phyloP scores from a whole-genome alignment of 257 asterid species.

The Lavandula angustifolia region DNA sequence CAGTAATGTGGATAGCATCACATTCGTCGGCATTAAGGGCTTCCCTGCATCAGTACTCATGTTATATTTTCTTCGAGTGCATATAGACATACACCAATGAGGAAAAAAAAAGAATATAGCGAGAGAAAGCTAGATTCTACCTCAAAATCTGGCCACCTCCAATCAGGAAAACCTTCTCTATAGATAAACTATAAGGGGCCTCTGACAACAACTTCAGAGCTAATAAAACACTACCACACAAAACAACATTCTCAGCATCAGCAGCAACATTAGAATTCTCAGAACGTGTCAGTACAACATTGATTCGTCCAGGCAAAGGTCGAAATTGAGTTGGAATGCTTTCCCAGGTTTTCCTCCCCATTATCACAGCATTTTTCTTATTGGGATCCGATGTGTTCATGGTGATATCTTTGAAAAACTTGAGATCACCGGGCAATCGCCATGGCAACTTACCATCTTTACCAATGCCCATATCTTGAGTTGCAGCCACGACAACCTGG shows the following conservation, averaged over 20 bases:
- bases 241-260: constrained; percentile 60
- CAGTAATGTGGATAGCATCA: constrained; percentile 86
- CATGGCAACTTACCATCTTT: constrained; percentile 89
- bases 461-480: constrained; percentile 87
- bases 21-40: constrained; percentile 78
- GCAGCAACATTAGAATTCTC: constrained; percentile 53
- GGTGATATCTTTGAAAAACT: constrained; percentile 82
- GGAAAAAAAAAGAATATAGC: background rate
- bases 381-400: constrained; percentile 54
- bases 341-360: constrained; percentile 99
- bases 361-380: constrained; percentile 84
- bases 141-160: constrained; percentile 96
- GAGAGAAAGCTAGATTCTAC: constrained; percentile 36
- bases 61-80: constrained; percentile 11
- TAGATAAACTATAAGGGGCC: constrained; percentile 57
- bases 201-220: constrained; percentile 73
- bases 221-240: constrained; percentile 60
- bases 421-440: constrained; percentile 88
- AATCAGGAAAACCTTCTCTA: constrained; percentile 82
- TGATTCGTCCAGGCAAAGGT: constrained; percentile 92
- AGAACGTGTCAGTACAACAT: constrained; percentile 81
- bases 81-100: background rate
- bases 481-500: constrained; percentile 96
- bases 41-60: constrained; percentile 57
- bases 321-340: constrained; percentile 77